Conservation (phyloP, 768 basidiomycete genomes). For the Auriscalpium orientale region DNA sequence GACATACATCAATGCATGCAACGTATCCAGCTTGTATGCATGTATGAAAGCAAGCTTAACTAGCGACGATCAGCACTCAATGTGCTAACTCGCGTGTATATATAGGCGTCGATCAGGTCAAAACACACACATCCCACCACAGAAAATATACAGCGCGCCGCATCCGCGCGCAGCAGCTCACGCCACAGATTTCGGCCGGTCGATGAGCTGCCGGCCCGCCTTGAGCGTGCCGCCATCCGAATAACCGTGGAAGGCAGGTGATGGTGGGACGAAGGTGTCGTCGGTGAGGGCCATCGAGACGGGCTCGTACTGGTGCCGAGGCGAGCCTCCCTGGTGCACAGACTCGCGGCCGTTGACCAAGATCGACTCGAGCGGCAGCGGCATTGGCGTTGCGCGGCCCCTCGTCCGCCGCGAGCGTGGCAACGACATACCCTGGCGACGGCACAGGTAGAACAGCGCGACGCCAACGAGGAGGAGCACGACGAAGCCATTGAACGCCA, state of each 20-base stretch:
- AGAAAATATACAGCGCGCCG: not conserved
- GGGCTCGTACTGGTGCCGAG: conserved; percentile 55
- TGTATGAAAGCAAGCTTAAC: too few species aligned
- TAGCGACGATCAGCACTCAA: too few species aligned
- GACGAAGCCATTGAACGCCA: conserved; percentile 72
- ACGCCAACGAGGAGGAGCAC: conserved; percentile 53
- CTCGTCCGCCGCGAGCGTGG: conserved; percentile 27
- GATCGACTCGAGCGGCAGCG: conserved; percentile 26
- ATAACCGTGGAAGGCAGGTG: conserved; percentile 22
- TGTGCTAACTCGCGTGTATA: too few species aligned
- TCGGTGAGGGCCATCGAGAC: conserved; percentile 49
- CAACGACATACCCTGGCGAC: conserved; percentile 24
- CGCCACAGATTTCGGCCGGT: conserved; percentile 25
- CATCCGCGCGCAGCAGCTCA: conserved; percentile 1
- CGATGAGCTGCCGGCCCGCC: conserved; percentile 5
- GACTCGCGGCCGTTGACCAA: conserved; percentile 5
- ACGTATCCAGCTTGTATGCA: too few species aligned
- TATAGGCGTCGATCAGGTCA: too few species aligned
- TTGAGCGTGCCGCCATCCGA: not conserved
- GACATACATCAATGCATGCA: too few species aligned
- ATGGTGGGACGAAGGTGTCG: conserved; percentile 30
- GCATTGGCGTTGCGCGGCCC: conserved; percentile 51
- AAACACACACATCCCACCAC: too few species aligned
- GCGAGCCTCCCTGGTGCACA: conserved; percentile 8
- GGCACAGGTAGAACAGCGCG: conserved; percentile 43